Evolutionary conservation across 192 early-diverging fungal species (phyloP).

Genomic region (Haplosporangium gracile): DNA sequence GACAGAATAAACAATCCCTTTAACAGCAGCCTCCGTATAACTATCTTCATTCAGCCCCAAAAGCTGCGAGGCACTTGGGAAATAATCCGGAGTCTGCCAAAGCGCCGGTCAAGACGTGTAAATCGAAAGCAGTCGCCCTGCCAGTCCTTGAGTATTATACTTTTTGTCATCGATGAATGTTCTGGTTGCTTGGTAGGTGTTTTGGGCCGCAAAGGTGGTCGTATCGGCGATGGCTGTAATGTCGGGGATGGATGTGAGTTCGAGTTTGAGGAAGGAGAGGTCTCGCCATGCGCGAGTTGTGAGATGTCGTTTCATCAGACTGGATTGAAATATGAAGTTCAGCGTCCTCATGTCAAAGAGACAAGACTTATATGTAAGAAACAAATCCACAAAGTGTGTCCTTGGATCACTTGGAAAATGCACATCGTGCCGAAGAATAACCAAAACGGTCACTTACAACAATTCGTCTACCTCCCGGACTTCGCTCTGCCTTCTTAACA

Average conservation of each 20-base stretch:
- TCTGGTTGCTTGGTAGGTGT: not conserved
- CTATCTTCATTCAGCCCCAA: slow-evolving; percentile 9
- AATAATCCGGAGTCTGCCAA: not conserved
- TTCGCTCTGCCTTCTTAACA: not conserved
- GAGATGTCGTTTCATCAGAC: not conserved
- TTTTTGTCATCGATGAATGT: not conserved
- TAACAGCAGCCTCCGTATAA: not conserved
- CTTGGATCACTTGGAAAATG: too few relatives aligned
- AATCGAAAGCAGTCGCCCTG: not conserved
- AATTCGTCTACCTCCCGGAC: not conserved
- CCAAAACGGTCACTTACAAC: not conserved
- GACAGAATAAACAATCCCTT: slow-evolving; percentile 2
- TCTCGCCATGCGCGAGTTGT: not conserved
- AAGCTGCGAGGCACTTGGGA: not conserved
- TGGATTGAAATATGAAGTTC: not conserved
- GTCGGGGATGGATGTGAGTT: not conserved
- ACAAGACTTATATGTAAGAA: not conserved
- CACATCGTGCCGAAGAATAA: too few relatives aligned
- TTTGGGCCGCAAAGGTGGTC: not conserved
- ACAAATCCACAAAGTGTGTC: too few relatives aligned
- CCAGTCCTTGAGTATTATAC: not conserved
- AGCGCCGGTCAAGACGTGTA: not conserved
- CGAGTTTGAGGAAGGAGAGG: not conserved
- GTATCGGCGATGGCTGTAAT: not conserved
- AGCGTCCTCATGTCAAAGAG: not conserved